Base-by-base conservation (phyloP, 352 stramenopile species). In the Pelagophyceae sp. region DNA sequence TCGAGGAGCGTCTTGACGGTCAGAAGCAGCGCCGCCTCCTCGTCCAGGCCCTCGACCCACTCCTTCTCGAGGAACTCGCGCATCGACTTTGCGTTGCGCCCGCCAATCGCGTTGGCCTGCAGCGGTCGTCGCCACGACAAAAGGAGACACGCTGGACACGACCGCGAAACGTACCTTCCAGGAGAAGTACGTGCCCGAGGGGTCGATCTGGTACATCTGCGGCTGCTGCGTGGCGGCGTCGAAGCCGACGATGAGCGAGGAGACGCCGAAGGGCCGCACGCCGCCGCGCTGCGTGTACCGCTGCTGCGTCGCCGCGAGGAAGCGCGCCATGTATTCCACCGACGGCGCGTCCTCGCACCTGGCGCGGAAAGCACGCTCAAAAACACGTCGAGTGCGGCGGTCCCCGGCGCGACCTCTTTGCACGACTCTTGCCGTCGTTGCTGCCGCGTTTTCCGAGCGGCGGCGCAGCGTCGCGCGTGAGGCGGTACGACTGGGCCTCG, bases 11-110 rank as follows among this genome's bases (percentile, higher is more conserved):
- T 92, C 83, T 97, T 96, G 69, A 98, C 90, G 15, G 93, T 91
- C 40, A 98, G 87, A 76, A 91, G 90, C 27, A 98, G 87, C 15
- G 92, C 89, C 38, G 93, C 91, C 23, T 95, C 88, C 78, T 98
- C 92, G 50, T 86, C 88, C 79, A 98, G 87, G 72, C 93, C 90
- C 60, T 95, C 91, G 27, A 87, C 81, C 86, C 96, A 98, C 85
- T 98, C 95, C 86, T 98, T 98, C 84, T 99, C 96, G 40, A 99
- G 86, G 84, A 99, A 99, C 85, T 99, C 95, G 72, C 94, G 88
- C 75, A 99, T 94, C 83, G 93, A 97, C 82, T 97, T 98, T 63
- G 93, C 92, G 88, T 98, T 99, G 77, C 92, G 91, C 51, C 92
- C 90, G 75, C 95, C 96, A 81, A 97, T 97, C 37, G 96, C 95